Evolutionary conservation across 352 stramenopile species (phyloP).

Genomic region (Phytophthora foliorum): DNA sequence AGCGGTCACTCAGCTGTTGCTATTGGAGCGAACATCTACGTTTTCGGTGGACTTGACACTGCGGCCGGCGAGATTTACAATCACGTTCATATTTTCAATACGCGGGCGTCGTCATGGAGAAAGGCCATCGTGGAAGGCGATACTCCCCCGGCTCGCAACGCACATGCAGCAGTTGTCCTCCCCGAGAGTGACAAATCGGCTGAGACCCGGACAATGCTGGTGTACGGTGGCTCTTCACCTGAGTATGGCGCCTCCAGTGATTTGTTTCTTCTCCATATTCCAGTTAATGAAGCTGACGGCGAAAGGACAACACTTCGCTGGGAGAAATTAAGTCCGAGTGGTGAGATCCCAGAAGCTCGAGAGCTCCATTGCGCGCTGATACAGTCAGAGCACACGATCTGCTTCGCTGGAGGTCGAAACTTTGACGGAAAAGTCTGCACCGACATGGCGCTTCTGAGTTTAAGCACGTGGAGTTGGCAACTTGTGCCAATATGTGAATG

Average conservation of each 20-base stretch:
- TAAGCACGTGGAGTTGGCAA: conserved; percentile 54
- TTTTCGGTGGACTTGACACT: conserved; percentile 76
- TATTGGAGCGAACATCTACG: conserved; percentile 48
- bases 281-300: background rate
- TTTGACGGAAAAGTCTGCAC: conserved; percentile 62
- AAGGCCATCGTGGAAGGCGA: conserved; percentile 44
- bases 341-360: conserved; percentile 49
- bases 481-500: conserved; percentile 64
- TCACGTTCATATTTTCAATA: conserved; percentile 65
- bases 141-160: conserved; percentile 56
- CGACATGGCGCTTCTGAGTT: conserved; percentile 62
- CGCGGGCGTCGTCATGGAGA: conserved; percentile 45
- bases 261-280: conserved; percentile 56
- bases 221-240: conserved; percentile 74
- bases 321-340: conserved; percentile 38
- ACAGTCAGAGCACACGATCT: conserved; percentile 33
- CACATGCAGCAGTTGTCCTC: conserved; percentile 60
- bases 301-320: conserved; percentile 25
- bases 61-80: conserved; percentile 58
- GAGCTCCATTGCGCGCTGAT: conserved; percentile 57
- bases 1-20: conserved; percentile 72
- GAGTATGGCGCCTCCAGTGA: conserved; percentile 62
- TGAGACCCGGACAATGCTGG: conserved; percentile 45
- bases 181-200: background rate
- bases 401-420: conserved; percentile 64